Conservation (phyloP, 768 basidiomycete species). For the Boletus tylopilopsis region DNA sequence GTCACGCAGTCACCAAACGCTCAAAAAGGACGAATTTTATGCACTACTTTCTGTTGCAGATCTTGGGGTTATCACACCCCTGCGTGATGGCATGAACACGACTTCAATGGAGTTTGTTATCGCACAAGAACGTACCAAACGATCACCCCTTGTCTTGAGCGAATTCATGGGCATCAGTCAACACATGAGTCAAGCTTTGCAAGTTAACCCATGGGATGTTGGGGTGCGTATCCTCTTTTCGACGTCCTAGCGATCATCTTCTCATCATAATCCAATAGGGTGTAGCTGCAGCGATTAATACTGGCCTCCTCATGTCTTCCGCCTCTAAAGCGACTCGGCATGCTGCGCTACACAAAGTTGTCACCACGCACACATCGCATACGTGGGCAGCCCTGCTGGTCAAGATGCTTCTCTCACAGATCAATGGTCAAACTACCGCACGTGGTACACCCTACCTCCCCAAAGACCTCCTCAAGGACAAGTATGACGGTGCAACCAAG, state of each 20-base stretch:
- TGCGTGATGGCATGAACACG: constrained; percentile 99
- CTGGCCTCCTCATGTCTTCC: constrained; percentile 77
- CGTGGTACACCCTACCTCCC: constrained; percentile 84
- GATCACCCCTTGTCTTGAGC: constrained; percentile 84
- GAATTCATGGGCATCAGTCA: constrained; percentile 98
- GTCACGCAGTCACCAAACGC: constrained; percentile 77
- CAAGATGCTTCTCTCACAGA: constrained; percentile 81
- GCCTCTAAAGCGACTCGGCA: constrained; percentile 76
- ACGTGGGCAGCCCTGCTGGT: constrained; percentile 90
- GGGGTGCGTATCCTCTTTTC: constrained; percentile 48
- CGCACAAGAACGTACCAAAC: constrained; percentile 81
- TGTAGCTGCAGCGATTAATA: constrained; percentile 86
- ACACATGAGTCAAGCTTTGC: constrained; percentile 83
- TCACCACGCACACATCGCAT: constrained; percentile 91
- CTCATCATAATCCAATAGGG: constrained; percentile 43
- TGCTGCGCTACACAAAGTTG: constrained; percentile 70
- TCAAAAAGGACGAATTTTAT: constrained; percentile 98
- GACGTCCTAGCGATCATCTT: neutral
- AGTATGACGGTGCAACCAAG: constrained; percentile 72
- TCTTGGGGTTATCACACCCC: constrained; percentile 89
- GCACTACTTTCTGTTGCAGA: constrained; percentile 91
- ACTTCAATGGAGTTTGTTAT: constrained; percentile 98
- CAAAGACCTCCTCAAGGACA: constrained; percentile 48
- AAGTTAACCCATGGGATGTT: constrained; percentile 96
- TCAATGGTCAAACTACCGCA: constrained; percentile 74